Base-by-base conservation (phyloP, 2,329 filamentous ascomycete genomes). In the Septoria linicola region DNA sequence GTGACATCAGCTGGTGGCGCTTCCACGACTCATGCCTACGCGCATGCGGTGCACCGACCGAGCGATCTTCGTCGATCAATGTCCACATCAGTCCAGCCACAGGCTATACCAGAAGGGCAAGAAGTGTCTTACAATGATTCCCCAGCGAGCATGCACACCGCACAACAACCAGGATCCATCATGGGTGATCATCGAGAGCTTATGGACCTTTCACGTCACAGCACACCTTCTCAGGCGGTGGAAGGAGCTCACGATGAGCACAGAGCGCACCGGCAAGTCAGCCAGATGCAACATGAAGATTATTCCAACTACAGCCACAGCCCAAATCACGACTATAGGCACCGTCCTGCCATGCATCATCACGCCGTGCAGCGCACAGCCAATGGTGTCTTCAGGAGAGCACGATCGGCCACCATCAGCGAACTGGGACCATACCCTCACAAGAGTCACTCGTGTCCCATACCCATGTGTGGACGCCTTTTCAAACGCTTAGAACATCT, bases 401-500 rank as follows among this genome's bases (percentile, higher is more conserved):
- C 93, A 59, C 85, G 92, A 60, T 96, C 91, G 61, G 92, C 93
- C 45, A 97, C 93, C 3, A 88, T 95, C 72, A 95, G 95, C 87
- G 93, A 99, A 72, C 82, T 96, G 58, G 90, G 89, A 25, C 93
- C 95, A 11, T 97, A 97, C 70, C 90, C 93, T 44, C 89, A 95
- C 69, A 99, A 99, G 74, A 96, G 91, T 34, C 93, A 99, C 73
- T 97, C 92, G 1, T 99, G 93, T 76, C 93, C 93, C n/a, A 99
- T 99, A 66, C 93, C 93, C 21, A 95, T 92, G 49, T 99, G 93
- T 70, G 93, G 93, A 48, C 87, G 93, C 66, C 82, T 96, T 57
- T 99, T 99, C 82, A 99, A 99, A 84, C 86, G 93, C 73, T 83
- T 99, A 77, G 93, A 99, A 77, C 93, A 99, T 76, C 84, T 99